Percentiles rank a stretch among this genome's conserved stretches.
These are phyloP conservation scores for Cladophialophora chaetospira DNA, from an alignment of 2,329 filamentous ascomycete genomes.

Conservation along the genomic window DNA sequence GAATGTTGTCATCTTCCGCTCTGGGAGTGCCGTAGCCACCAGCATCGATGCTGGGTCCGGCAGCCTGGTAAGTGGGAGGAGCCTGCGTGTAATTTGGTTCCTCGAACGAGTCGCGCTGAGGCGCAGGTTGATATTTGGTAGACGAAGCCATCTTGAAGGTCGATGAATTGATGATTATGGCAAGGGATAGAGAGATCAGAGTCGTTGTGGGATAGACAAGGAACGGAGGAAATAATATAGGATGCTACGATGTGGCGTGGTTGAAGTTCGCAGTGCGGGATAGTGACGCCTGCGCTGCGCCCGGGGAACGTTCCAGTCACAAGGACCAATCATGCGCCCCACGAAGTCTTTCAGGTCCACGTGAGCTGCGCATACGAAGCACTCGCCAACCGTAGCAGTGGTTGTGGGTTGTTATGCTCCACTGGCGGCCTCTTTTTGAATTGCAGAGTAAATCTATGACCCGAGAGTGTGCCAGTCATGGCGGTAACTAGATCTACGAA, in stretches of 20 bases:
- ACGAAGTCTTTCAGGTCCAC: no score
- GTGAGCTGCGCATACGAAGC: no score
- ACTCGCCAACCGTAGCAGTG: no score
- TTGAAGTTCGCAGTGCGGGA: neutral
- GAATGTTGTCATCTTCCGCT: conserved; percentile 83
- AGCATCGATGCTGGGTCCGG: conserved; percentile 59
- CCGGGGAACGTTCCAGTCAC: conserved; percentile 21
- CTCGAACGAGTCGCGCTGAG: conserved; percentile 83
- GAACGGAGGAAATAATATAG: neutral
- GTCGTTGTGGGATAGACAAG: neutral
- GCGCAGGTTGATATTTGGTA: conserved; percentile 79
- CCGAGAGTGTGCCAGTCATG: no score
- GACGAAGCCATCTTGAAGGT: conserved; percentile 27
- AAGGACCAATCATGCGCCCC: conserved; percentile 10
- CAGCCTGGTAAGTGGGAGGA: conserved; percentile 77
- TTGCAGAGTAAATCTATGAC: no score
- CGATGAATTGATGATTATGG: neutral
- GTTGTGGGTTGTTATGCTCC: no score
- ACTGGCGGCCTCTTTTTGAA: no score
- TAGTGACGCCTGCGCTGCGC: conserved; percentile 14
- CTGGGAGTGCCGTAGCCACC: conserved; percentile 60
- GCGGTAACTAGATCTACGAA: no score
- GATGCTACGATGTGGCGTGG: conserved; percentile 8
- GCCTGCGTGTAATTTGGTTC: conserved; percentile 69
- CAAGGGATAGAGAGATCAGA: neutral